Evolutionary conservation across 768 basidiomycete species (phyloP), one percentile per base, ranked within the genome.

Genomic region (Rhodotorula paludigena): DNA sequence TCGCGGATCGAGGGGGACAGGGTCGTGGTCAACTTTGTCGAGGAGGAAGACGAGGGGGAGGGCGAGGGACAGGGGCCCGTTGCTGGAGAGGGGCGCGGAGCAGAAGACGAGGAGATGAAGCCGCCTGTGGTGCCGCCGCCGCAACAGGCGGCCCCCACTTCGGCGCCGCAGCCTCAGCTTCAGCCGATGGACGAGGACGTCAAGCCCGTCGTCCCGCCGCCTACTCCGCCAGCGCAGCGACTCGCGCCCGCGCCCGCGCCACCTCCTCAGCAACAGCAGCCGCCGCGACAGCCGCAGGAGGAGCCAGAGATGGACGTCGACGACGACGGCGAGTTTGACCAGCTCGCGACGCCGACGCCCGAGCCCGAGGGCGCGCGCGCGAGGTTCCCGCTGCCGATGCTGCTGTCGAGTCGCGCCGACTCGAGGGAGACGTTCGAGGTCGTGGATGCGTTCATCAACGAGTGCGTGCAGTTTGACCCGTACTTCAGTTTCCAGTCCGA

Each of bases 121-220:
- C 41, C 41, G 25, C n/a, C 45, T 14, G 25, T 3, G 25, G 5
- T 21, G 45, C n/a, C 28, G 25, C 47, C 30, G 28, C 15, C 14
- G 15, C 52, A 11, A 52, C 33, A 16, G 28, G 20, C 45, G 2
- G 10, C 30, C 0, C 5, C 35, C 21, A 12, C 21, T 1, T 8
- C 5, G 12, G 20, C 35, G 8, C 1, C 9, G 15, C 21, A 5
- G 4, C 36, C 16, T 25, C 38, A 3, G 12, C 25, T 6, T 12
- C n/a, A 25, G 36, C 16, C 23, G 38, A 15, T 4, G n/a, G 38
- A 41, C 7, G 69, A 62, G 32, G 69, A 70, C 28, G 47, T 70
- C 69, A 70, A 70, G 57, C 69, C 69, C 3, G 39, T 48, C 11
- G 25, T 70, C n/a, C n/a, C n/a, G n/a, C n/a, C n/a, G n/a, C n/a